Percentiles rank a stretch among this genome's conserved stretches.
phyloP scores from a whole-genome alignment of 2,329 filamentous ascomycete species.

The Pseudocercospora cruenta region DNA sequence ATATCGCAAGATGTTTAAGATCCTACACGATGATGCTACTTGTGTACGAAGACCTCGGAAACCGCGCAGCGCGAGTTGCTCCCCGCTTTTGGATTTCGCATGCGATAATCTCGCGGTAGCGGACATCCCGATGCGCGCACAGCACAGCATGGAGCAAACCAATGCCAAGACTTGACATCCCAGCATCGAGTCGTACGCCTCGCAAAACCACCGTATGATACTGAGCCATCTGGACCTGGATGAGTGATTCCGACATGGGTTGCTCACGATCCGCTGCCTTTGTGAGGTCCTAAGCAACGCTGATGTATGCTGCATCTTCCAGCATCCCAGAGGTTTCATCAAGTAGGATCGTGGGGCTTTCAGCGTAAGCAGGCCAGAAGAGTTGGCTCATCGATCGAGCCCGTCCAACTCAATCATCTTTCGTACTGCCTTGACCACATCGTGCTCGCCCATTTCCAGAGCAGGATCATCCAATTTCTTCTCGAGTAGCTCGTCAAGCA shows the following conservation, averaged over 20 bases:
- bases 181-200: neutral
- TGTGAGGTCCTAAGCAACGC: neutral
- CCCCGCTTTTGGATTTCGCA: slow-evolving; percentile 9
- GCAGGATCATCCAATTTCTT: slow-evolving; percentile 77
- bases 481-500: slow-evolving; percentile 84
- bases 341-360: neutral
- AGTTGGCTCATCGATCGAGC: slow-evolving; percentile 35
- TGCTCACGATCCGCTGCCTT: neutral
- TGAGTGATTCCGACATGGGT: neutral
- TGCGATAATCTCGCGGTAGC: neutral
- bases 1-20: neutral
- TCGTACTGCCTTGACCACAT: slow-evolving; percentile 76
- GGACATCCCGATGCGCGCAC: neutral
- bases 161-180: neutral
- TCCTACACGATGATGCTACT: neutral
- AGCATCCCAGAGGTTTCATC: neutral
- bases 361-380: neutral
- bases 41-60: slow-evolving; percentile 11
- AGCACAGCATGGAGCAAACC: neutral
- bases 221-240: neutral
- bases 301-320: too few relatives aligned
- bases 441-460: slow-evolving; percentile 48
- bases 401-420: slow-evolving; percentile 89
- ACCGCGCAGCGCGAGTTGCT: neutral
- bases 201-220: neutral